Evolutionary conservation across 1,139 yeast species (phyloP).

Genomic region (Geotrichum phurueaensis): DNA sequence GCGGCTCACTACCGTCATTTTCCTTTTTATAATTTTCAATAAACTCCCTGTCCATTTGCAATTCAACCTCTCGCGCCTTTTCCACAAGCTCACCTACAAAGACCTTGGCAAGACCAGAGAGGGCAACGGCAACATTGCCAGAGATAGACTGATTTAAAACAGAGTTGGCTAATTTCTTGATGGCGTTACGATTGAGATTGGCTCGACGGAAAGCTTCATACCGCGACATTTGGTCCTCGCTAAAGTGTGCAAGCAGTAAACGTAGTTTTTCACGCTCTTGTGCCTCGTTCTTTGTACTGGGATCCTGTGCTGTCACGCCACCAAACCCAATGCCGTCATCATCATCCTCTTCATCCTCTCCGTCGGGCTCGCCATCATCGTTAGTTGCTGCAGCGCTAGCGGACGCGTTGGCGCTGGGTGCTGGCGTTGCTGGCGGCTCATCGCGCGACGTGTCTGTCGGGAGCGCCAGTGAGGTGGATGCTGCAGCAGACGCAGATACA

Average conservation of each 20-base stretch:
- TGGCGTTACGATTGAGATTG: conserved; percentile 70
- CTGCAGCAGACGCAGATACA: background rate
- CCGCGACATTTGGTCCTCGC: conserved; percentile 77
- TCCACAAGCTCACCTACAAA: conserved; percentile 85
- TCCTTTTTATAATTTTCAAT: conserved; percentile 21
- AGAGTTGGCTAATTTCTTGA: conserved; percentile 73
- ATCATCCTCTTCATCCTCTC: conserved; percentile 37
- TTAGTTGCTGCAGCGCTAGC: background rate
- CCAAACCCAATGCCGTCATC: conserved; percentile 27
- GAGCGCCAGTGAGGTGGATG: background rate
- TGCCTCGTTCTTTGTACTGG: conserved; percentile 15
- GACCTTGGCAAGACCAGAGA: conserved; percentile 84
- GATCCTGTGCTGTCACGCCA: conserved; percentile 14
- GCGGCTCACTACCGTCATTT: conserved; percentile 31
- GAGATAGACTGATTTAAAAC: conserved; percentile 80
- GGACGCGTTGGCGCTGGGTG: background rate
- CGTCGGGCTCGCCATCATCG: conserved; percentile 21
- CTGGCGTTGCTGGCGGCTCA: background rate
- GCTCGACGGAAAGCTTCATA: conserved; percentile 86
- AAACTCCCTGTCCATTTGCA: conserved; percentile 25
- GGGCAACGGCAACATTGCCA: conserved; percentile 70
- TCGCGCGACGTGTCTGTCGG: background rate
- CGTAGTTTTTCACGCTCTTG: conserved; percentile 47
- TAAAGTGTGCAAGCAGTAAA: conserved; percentile 63
- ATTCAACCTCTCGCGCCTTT: conserved; percentile 58